phyloP scores from a whole-genome alignment of 768 basidiomycete genomes.

The Serendipita sp. region DNA sequence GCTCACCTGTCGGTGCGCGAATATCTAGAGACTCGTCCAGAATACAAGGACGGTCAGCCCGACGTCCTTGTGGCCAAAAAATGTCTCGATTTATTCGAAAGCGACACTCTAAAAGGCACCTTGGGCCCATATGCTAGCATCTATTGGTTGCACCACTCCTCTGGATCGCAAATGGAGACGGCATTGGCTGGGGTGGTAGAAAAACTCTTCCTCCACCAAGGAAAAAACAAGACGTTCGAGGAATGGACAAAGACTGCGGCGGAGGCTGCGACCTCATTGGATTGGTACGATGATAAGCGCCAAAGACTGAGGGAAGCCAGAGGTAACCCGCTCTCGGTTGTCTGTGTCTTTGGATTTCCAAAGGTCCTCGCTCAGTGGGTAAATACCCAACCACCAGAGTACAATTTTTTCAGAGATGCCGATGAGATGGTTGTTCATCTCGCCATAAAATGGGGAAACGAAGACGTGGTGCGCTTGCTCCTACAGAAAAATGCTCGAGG shows the following conservation, averaged over 20 bases:
- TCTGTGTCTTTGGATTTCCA: not conserved
- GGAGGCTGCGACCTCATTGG: not conserved
- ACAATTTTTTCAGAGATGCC: not conserved
- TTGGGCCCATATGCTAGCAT: not conserved
- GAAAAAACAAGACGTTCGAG: not conserved
- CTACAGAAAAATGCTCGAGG: not conserved
- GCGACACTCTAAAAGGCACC: not conserved
- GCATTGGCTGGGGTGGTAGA: not conserved
- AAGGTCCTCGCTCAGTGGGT: not conserved
- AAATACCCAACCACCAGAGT: not conserved
- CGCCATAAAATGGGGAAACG: constrained; percentile 2
- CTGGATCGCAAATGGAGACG: not conserved
- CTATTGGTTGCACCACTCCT: not conserved
- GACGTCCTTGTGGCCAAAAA: not conserved
- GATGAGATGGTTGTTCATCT: not conserved
- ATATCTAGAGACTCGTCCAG: not conserved
- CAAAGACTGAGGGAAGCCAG: not conserved
- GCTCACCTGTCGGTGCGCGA: not conserved
- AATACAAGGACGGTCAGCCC: not conserved
- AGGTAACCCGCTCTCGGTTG: not conserved
- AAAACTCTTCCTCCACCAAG: not conserved
- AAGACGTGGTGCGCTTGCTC: not conserved
- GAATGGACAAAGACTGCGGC: not conserved
- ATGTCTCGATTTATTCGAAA: not conserved
- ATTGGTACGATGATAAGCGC: not conserved